Evolutionary conservation across 768 basidiomycete species (phyloP), one percentile per base, ranked within the genome.

Genomic region (Hypsizygus marmoreus): DNA sequence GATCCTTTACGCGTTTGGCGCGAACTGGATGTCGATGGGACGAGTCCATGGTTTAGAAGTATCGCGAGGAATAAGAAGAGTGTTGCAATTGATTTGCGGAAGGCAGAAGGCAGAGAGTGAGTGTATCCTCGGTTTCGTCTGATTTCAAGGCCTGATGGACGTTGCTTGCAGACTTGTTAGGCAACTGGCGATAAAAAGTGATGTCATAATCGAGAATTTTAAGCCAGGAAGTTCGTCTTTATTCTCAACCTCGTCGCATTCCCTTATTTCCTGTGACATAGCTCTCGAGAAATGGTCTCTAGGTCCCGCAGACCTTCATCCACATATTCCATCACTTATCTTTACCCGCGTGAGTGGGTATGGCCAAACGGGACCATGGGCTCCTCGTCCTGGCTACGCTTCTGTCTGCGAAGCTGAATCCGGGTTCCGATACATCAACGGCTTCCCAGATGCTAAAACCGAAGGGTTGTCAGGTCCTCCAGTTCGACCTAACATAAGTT

Each of bases 291-390:
- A 80, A 64, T 86, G 85, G 84, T 70, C 70, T 1, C 67, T 87
- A 26, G 82, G 82, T 4, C 84, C 84, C 2, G 65, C 64, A 9
- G 72, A 74, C 43, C 59, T 87, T 4, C 79, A 77, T 16, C 82
- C 80, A n/a, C 80, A 82, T 49, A 95, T 95, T 55, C 88, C 91
- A 0, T 84, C 82, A 41, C 76, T 97, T 46, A 90, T 97, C 56
- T 94, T 91, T 60, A 95, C 93, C 6, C 91, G 94, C 51, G 82
- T 88, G 16, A 84, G 83, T 51, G 85, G 86, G 6, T 88, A 86
- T 52, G 85, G 86, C 2, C 86, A 88, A 55, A 86, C 82, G 0
- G 86, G 85, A 1, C 84, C 86, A 16, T 87, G 84, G 85, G 74
- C 81, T 0, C 73, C 77, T 14, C 76, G 83, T 9, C 84, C 84